Percentiles rank a stretch among this genome's conserved stretches.
phyloP scores from a whole-genome alignment of 192 early-diverging fungal species.

The Backusella circina region DNA sequence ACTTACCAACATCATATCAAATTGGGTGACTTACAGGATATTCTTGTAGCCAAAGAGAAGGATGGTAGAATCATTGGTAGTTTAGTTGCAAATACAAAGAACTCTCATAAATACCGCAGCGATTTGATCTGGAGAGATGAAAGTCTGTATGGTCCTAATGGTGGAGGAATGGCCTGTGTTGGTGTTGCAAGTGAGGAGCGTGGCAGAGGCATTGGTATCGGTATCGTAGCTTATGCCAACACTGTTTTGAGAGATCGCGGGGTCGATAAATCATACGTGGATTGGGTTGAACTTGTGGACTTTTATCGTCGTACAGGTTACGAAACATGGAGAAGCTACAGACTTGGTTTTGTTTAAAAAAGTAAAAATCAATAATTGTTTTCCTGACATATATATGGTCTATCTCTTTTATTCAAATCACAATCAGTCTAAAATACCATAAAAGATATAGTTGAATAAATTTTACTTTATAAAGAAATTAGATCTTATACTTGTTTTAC shows the following conservation, averaged over 20 bases:
- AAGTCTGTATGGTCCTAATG: constrained; percentile 17
- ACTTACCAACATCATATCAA: constrained; percentile 35
- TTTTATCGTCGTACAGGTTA: constrained; percentile 30
- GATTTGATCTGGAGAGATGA: constrained; percentile 31
- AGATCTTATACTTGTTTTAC: neutral
- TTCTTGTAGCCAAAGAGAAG: constrained; percentile 28
- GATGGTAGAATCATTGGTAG: constrained; percentile 24
- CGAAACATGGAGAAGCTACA: constrained; percentile 20
- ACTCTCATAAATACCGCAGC: constrained; percentile 21
- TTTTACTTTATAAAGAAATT: neutral
- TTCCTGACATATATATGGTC: neutral
- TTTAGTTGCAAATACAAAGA: constrained; percentile 15
- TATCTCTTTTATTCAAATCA: neutral
- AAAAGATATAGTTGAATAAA: neutral
- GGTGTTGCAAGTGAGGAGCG: constrained; percentile 32
- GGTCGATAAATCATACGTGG: constrained; percentile 32
- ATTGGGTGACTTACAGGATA: constrained; percentile 31
- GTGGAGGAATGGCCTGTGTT: constrained; percentile 41
- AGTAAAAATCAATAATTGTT: too few relatives aligned
- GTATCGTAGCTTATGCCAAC: constrained; percentile 35
- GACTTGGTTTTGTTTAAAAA: constrained; percentile 4
- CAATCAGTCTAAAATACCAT: too few relatives aligned
- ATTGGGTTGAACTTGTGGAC: constrained; percentile 34
- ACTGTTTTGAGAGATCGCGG: constrained; percentile 25
- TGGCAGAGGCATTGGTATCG: constrained; percentile 32